Base-by-base conservation (phyloP, 441 rosid species). In the Macaranga tanarius region DNA sequence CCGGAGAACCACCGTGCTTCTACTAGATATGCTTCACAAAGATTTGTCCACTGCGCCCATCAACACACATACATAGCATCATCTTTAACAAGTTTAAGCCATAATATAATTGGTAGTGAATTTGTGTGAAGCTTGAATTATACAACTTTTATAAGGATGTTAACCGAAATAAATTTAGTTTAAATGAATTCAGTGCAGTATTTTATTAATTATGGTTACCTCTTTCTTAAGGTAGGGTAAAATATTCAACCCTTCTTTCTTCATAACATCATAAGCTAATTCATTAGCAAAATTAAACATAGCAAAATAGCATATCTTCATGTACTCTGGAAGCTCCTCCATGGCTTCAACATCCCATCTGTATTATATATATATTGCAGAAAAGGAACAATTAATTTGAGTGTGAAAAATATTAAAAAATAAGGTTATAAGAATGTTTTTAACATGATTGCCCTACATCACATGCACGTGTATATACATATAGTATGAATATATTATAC, bases 331-430 rank as follows among this genome's bases (percentile, higher is more conserved):
- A 48, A 82, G 71, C 38, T 75, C 65, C 9, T 75, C 42, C n/a
- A 67, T 16, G 3, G 64, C 72, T 42, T 1, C 42, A 1, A 67
- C 12, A n/a, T 80, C 83, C 87, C 84, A 82, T 38, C 85, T 79
- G 62, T 9, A 1, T 7, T 22, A 13, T 7, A 0, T 5, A 26
- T 3, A 28, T 6, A 40, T 40, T 40, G 2, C 10, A 40, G 44
- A 40, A 40, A 40, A 40, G 44, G 44, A 40, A 40, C 1, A 40
- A 40, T 40, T 40, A 40, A 40, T 40, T 40, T 40, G 31, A 28
- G 31, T 28, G n/a, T n/a, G n/a, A n/a, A n/a, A n/a, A n/a, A n/a
- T n/a, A n/a, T n/a, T n/a, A n/a, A n/a, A n/a, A n/a, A n/a, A n/a
- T n/a, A n/a, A n/a, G n/a, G n/a, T n/a, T n/a, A n/a, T n/a, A n/a